A percentile compares a stretch with the other conserved stretches of the same genome.
Evolutionary conservation across 345 rosid species (phyloP).

Genomic region (Eucalyptus polybractea): DNA sequence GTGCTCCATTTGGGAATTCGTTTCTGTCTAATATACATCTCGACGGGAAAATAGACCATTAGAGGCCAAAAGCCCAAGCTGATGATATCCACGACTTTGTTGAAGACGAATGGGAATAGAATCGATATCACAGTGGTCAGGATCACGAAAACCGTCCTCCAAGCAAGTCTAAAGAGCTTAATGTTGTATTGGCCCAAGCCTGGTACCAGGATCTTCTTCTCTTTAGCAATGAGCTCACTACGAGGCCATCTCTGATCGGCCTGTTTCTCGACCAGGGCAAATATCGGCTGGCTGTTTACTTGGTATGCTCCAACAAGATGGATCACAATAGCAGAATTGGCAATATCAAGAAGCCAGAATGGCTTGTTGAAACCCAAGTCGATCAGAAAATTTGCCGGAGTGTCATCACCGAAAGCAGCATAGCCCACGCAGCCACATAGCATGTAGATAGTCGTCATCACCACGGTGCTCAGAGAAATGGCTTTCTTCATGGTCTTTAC

Average conservation of each 20-base stretch:
- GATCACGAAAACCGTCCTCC: slow-evolving; percentile 31
- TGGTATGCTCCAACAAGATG: slow-evolving; percentile 52
- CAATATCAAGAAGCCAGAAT: slow-evolving; percentile 44
- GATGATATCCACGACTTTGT: slow-evolving; percentile 27
- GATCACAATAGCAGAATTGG: slow-evolving; percentile 35
- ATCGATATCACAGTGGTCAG: slow-evolving; percentile 32
- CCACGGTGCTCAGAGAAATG: slow-evolving; percentile 15
- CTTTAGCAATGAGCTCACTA: slow-evolving; percentile 17
- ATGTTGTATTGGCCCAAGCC: slow-evolving; percentile 9
- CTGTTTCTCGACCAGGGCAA: slow-evolving; percentile 28
- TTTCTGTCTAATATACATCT: slow-evolving; percentile 42
- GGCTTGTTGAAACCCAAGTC: slow-evolving; percentile 35
- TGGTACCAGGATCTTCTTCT: slow-evolving; percentile 15
- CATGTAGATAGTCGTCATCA: slow-evolving; percentile 35
- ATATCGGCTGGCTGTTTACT: slow-evolving; percentile 36
- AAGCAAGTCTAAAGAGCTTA: slow-evolving; percentile 26
- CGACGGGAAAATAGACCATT: slow-evolving; percentile 42
- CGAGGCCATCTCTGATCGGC: slow-evolving; percentile 13
- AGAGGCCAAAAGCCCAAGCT: slow-evolving; percentile 51
- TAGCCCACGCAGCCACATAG: slow-evolving; percentile 46
- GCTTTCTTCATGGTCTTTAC: slow-evolving; percentile 41
- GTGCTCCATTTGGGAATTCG: slow-evolving; percentile 31
- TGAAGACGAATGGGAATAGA: slow-evolving; percentile 34
- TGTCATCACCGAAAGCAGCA: slow-evolving; percentile 39
- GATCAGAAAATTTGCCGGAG: slow-evolving; percentile 33